Conservation (phyloP, 2,329 filamentous ascomycete genomes). For the Stemphylium beticola region DNA sequence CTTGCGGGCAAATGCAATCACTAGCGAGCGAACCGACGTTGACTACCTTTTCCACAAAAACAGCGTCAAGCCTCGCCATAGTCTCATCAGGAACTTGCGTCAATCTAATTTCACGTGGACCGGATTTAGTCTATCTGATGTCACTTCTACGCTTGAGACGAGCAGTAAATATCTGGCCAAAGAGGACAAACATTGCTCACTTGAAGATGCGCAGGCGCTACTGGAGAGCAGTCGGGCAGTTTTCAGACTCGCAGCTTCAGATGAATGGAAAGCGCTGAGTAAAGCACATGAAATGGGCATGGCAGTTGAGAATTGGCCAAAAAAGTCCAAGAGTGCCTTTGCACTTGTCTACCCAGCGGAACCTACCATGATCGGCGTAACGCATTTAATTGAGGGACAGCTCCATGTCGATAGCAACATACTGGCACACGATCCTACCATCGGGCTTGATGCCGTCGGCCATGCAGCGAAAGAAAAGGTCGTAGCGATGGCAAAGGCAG, state of each 20-base stretch:
- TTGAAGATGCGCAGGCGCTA: slow-evolving; percentile 67
- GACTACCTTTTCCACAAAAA: slow-evolving; percentile 89
- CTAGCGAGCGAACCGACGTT: slow-evolving; percentile 79
- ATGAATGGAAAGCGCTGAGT: slow-evolving; percentile 71
- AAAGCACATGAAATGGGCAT: slow-evolving; percentile 78
- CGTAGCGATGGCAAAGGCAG: slow-evolving; percentile 29
- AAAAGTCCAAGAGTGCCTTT: slow-evolving; percentile 67
- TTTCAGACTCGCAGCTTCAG: slow-evolving; percentile 63
- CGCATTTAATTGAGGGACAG: slow-evolving; percentile 63
- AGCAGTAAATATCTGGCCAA: slow-evolving; percentile 72
- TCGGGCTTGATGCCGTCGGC: slow-evolving; percentile 37
- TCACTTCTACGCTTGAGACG: slow-evolving; percentile 68
- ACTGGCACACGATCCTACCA: slow-evolving; percentile 29
- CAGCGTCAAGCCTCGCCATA: slow-evolving; percentile 70
- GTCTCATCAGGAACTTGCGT: slow-evolving; percentile 77
- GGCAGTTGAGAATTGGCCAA: slow-evolving; percentile 71
- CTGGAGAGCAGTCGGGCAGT: slow-evolving; percentile 70
- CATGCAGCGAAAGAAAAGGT: slow-evolving; percentile 35
- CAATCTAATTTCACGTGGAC: slow-evolving; percentile 88
- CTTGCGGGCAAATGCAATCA: slow-evolving; percentile 84
- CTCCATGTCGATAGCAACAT: slow-evolving; percentile 56
- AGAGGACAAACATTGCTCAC: slow-evolving; percentile 63
- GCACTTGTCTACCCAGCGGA: slow-evolving; percentile 61
- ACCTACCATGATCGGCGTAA: slow-evolving; percentile 63
- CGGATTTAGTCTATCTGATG: slow-evolving; percentile 70